These are phyloP conservation scores for Apophysomyces ossiformis DNA, from an alignment of 371 early-diverging fungal genomes.

Conservation along the genomic window DNA sequence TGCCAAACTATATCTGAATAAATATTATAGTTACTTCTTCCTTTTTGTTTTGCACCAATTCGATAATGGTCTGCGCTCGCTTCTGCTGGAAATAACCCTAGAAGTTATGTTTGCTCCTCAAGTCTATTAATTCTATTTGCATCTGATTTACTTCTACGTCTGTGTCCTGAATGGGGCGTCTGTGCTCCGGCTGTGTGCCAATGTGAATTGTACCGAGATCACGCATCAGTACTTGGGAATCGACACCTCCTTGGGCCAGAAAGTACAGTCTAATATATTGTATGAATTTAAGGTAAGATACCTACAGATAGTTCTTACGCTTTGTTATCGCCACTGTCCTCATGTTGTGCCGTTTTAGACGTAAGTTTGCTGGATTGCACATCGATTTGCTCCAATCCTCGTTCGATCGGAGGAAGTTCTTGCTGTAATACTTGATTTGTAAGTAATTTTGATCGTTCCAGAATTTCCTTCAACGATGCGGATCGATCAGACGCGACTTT, in stretches of 20 bases:
- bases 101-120: neutral
- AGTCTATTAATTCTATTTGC: neutral
- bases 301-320: slow-evolving; percentile 30
- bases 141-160: slow-evolving; percentile 36
- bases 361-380: slow-evolving; percentile 39
- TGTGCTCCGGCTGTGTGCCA: slow-evolving; percentile 36
- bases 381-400: slow-evolving; percentile 47
- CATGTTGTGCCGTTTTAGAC: slow-evolving; percentile 19
- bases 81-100: slow-evolving; percentile 36
- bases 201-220: slow-evolving; percentile 51
- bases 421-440: slow-evolving; percentile 34
- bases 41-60: slow-evolving; percentile 35
- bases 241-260: slow-evolving; percentile 49
- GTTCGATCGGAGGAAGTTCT: slow-evolving; percentile 43
- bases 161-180: slow-evolving; percentile 51
- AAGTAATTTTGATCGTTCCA: slow-evolving; percentile 42
- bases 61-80: slow-evolving; percentile 33
- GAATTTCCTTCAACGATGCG: slow-evolving; percentile 37
- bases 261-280: slow-evolving; percentile 41
- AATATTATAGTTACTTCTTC: slow-evolving; percentile 33
- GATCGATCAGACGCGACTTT: slow-evolving; percentile 8
- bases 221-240: slow-evolving; percentile 45
- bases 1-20: too few relatives aligned
- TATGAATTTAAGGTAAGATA: neutral
- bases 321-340: slow-evolving; percentile 33